Evolutionary conservation across 768 basidiomycete genomes (phyloP), one percentile per base, ranked within the genome.

Genomic region (Pleurotus djamor): DNA sequence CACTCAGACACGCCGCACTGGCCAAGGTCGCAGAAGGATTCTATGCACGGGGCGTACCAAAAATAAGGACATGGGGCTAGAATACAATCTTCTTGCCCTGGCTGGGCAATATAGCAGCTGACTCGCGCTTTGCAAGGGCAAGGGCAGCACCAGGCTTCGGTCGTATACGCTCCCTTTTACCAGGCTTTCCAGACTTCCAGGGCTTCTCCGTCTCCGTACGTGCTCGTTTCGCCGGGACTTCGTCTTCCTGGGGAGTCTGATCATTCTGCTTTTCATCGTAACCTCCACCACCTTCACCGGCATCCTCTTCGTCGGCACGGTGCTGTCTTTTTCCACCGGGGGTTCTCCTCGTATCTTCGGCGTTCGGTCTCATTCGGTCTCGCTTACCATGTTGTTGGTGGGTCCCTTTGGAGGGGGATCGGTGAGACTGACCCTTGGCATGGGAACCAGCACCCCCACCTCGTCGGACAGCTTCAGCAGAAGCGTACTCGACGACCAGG

Each of bases 401-500:
- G 21, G 21, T 28, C 21, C n/a, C 33, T 48, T 49, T 58, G n/a
- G 54, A 41, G 13, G 16, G 54, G 17, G 54, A 21, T 44, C 54
- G 36, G 49, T 50, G 49, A 12, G 10, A 9, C 17, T 9, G 17
- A 16, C 37, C 41, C 21, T 56, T 56, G 38, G n/a, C 54, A 56
- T 56, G 54, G 16, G 37, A 36, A 48, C n/a, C 10, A 54, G 4
- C n/a, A 17, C 36, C 52, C 17, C 63, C 87, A n/a, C 94, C 92
- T 4, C 94, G 84, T 16, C 91, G 85, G 37, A 95, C 92, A 5
- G 94, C 94, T 12, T 95, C 93, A 6, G 89, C 80, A 41, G 89
- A 87, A n/a, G 94, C 94, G 63, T 88, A 96, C 72, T 96, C 91
- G 34, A 98, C 85, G 4, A 90, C 87, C 54, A 99, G 83, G 52